Conservation (phyloP, 352 stramenopile species). For the Globisporangium ultimum region DNA sequence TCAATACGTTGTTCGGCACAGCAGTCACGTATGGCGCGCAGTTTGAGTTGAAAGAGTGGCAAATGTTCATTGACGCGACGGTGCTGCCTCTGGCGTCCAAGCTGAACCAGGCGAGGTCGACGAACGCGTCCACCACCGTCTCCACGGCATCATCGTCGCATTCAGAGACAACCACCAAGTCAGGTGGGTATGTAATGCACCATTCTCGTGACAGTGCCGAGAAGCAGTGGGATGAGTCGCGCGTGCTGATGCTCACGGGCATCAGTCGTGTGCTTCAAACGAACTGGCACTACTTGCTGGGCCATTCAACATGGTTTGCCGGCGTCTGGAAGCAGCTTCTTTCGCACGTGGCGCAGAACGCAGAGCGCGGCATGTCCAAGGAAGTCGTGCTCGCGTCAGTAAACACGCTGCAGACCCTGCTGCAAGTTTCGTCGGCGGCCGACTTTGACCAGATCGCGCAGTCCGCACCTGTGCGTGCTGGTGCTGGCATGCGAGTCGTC, state of each 20-base stretch:
- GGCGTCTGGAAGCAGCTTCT: conserved; percentile 64
- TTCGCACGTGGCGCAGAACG: conserved; percentile 53
- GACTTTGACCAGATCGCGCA: conserved; percentile 74
- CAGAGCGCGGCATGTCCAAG: conserved; percentile 51
- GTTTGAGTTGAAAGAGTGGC: conserved; percentile 91
- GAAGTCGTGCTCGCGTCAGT: conserved; percentile 76
- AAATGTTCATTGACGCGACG: conserved; percentile 91
- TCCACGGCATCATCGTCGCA: too few relatives aligned
- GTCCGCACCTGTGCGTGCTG: conserved; percentile 72
- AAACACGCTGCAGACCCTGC: conserved; percentile 76
- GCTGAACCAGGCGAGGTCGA: conserved; percentile 34
- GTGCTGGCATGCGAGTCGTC: conserved; percentile 89
- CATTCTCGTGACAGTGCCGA: conserved; percentile 93
- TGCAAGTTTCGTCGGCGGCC: conserved; percentile 69
- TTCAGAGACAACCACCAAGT: too few relatives aligned
- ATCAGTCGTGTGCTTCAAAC: conserved; percentile 92
- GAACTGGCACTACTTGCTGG: conserved; percentile 66
- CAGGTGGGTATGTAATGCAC: conserved; percentile 81
- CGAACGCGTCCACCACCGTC: neutral
- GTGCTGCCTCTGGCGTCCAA: conserved; percentile 88
- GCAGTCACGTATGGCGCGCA: conserved; percentile 92
- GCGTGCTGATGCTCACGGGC: conserved; percentile 92
- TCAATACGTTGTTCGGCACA: conserved; percentile 97
- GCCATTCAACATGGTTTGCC: conserved; percentile 58
- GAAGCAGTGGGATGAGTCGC: conserved; percentile 98